Percentiles rank a stretch among this genome's conserved stretches.
Conservation (phyloP, 345 rosid species). For the Hypericum androsaemum region DNA sequence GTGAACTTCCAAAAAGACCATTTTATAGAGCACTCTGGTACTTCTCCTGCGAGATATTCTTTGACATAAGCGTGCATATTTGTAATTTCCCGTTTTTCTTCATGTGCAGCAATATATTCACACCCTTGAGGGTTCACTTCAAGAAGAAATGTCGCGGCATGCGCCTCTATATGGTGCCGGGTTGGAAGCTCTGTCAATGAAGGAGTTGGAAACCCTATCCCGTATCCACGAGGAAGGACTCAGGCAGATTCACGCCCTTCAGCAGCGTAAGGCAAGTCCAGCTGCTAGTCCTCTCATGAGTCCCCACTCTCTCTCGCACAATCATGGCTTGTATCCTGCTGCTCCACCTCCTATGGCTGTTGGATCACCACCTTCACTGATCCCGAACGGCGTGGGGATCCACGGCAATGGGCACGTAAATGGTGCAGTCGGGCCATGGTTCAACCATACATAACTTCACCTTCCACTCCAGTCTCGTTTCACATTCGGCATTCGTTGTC, state of each 20-base stretch:
- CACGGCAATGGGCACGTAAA: slow-evolving; percentile 78
- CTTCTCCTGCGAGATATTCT: too few relatives aligned
- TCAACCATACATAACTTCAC: slow-evolving; percentile 39
- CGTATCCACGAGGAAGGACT: slow-evolving; percentile 95
- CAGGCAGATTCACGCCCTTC: slow-evolving; percentile 69
- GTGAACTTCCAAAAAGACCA: too few relatives aligned
- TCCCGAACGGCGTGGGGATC: slow-evolving; percentile 64
- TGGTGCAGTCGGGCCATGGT: slow-evolving; percentile 77
- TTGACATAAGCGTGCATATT: not conserved
- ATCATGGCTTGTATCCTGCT: slow-evolving; percentile 58
- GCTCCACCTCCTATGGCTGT: slow-evolving; percentile 63
- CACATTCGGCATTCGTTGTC: slow-evolving; percentile 9
- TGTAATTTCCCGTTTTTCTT: not conserved
- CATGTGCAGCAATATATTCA: slow-evolving; percentile 74
- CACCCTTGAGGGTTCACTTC: slow-evolving; percentile 58
- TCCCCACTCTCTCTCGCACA: slow-evolving; percentile 45
- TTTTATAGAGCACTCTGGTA: too few relatives aligned
- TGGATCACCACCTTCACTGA: slow-evolving; percentile 52
- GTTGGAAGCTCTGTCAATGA: slow-evolving; percentile 79
- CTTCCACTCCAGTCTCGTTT: too few relatives aligned
- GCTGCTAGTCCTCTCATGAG: slow-evolving; percentile 61
- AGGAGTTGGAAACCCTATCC: slow-evolving; percentile 77
- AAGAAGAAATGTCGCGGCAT: slow-evolving; percentile 81
- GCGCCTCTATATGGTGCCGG: slow-evolving; percentile 97
- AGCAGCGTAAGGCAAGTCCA: slow-evolving; percentile 68